Percentiles rank a stretch among this genome's conserved stretches.
phyloP scores from a whole-genome alignment of 75 land plant genomes.

The Adiantum capillusveneris region DNA sequence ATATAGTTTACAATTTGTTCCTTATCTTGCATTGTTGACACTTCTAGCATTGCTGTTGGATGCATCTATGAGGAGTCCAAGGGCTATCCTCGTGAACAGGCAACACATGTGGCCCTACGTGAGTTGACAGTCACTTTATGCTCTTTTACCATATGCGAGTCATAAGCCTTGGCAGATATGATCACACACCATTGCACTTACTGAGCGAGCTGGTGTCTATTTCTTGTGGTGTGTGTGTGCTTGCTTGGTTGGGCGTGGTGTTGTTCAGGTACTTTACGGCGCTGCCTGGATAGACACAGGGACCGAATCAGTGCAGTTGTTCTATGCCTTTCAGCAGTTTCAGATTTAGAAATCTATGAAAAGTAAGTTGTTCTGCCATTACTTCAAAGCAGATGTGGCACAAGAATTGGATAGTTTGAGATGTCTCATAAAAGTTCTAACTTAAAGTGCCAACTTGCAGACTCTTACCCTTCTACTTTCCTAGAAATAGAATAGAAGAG shows the following conservation, averaged over 20 bases:
- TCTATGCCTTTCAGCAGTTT: background rate
- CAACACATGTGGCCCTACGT: too few relatives aligned
- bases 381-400: background rate
- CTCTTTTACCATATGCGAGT: background rate
- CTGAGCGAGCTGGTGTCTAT: background rate
- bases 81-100: too few relatives aligned
- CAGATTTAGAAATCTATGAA: background rate
- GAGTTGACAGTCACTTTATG: too few relatives aligned
- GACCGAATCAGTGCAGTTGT: background rate
- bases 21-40: background rate
- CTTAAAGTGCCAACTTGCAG: background rate
- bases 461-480: background rate
- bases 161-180: background rate
- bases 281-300: background rate
- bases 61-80: background rate
- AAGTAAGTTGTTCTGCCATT: background rate
- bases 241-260: too few relatives aligned
- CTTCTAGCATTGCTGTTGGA: background rate
- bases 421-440: background rate
- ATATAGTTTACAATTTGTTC: background rate
- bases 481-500: background rate
- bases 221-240: background rate
- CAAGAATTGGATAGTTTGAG: background rate
- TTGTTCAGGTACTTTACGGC: background rate
- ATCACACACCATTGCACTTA: background rate